Base-by-base conservation (phyloP, 2,329 filamentous ascomycete genomes). In the Pseudogymnoascus sp. region DNA sequence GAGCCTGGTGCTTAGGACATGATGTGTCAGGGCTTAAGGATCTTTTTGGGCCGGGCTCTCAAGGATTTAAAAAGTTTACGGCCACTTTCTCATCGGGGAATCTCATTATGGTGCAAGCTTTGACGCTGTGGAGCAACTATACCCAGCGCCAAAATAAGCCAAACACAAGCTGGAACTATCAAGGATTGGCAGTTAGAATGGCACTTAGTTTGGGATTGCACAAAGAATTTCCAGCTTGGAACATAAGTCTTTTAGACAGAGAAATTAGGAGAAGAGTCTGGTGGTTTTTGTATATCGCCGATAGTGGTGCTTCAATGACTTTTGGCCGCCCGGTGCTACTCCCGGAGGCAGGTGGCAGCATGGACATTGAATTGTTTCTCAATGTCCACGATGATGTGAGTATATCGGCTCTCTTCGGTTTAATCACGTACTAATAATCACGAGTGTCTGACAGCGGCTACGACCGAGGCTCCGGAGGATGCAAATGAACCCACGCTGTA, bases 131-230 rank as follows among this genome's bases (percentile, higher is more conserved):
- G 11, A 70, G 69, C 41, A 79, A 80, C 39, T 77, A 79, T 64
- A 71, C 77, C 9, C 78, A 80, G 64, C 79, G 79, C 63, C 72
- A 75, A 25, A 77, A 80, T 65, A 74, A 77, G 19, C 78, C 78
- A 11, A 80, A 80, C 63, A 79, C 77, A 0, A 77, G 78, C 7
- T 79, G 77, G 62, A 80, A 79, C 63, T 77, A 78, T 45, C 72
- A 79, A 22, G 78, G 78, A 2, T 74, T 80, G 14, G 78, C 78
- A 3, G 73, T 75, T 4, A 72, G 78, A n/a, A 76, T 80, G 73
- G 78, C 78, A 0, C 72, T 80, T n/a, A 77, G 78, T 1, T 66
- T 80, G 12, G 78, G 79, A 0, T 71, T 81, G 0, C 77, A 80
- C 64, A 74, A 75, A 7, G 78, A 80, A 62, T 67, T 76, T 9